These are phyloP conservation scores for Cicer pinnatifidum DNA, from an alignment of 306 rosid species.

Conservation along the genomic window DNA sequence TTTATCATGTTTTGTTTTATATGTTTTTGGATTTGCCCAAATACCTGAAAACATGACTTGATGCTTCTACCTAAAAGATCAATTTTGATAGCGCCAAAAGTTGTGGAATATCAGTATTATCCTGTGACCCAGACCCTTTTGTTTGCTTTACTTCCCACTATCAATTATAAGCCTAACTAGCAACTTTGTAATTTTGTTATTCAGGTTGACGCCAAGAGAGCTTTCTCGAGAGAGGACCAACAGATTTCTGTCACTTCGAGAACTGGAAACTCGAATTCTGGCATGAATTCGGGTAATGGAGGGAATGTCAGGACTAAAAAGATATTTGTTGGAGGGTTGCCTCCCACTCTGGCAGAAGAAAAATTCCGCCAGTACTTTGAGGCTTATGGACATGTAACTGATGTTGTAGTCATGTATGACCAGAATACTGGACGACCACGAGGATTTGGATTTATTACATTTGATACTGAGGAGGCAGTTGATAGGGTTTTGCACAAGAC, in stretches of 20 bases:
- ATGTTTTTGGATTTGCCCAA: slow-evolving; percentile 1
- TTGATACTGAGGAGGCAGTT: slow-evolving; percentile 92
- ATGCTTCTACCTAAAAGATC: neutral
- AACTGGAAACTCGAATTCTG: slow-evolving; percentile 67
- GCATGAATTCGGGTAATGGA: slow-evolving; percentile 72
- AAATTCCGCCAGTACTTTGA: slow-evolving; percentile 89
- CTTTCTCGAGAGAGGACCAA: slow-evolving; percentile 97
- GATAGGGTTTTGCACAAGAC: slow-evolving; percentile 96
- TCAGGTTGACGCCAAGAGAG: slow-evolving; percentile 98
- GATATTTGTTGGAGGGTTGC: slow-evolving; percentile 97
- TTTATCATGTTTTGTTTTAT: neutral
- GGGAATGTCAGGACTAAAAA: slow-evolving; percentile 91
- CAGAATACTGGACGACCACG: slow-evolving; percentile 98
- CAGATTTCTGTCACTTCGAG: slow-evolving; percentile 74
- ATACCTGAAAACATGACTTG: neutral
- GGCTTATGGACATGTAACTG: slow-evolving; percentile 81
- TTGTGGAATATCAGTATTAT: slow-evolving; percentile 20
- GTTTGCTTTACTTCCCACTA: neutral
- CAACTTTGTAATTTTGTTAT: slow-evolving; percentile 40
- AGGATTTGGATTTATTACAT: slow-evolving; percentile 96
- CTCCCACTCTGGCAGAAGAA: slow-evolving; percentile 86
- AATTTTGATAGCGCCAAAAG: slow-evolving; percentile 5
- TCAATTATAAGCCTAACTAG: slow-evolving; percentile 31
- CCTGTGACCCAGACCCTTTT: neutral
- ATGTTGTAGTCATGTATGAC: slow-evolving; percentile 96